A percentile compares a stretch with the other conserved stretches of the same genome.
Evolutionary conservation across 2,329 filamentous ascomycete species (phyloP).

Genomic region (Juglanconis juglandina): DNA sequence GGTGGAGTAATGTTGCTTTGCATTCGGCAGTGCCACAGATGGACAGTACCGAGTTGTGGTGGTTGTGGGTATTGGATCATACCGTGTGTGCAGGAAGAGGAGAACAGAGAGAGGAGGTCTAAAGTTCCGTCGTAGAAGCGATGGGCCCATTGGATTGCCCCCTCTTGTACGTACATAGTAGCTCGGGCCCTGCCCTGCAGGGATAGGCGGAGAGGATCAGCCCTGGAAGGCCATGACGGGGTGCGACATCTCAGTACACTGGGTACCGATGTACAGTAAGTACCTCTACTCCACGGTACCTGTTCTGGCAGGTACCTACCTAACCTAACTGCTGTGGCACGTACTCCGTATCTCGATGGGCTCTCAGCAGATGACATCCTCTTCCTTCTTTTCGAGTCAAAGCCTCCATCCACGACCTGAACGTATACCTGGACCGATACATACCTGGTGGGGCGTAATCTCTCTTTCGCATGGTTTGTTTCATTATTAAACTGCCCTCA

Average conservation of each 20-base stretch:
- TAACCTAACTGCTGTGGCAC: too few relatives aligned
- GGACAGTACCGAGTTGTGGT: too few relatives aligned
- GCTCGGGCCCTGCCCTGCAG: constrained; percentile 1
- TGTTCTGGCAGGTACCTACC: too few relatives aligned
- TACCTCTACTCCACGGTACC: too few relatives aligned
- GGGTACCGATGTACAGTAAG: too few relatives aligned
- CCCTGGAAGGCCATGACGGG: background rate
- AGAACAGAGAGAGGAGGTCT: background rate
- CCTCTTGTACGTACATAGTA: background rate
- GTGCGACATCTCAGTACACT: background rate
- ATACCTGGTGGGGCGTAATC: too few relatives aligned
- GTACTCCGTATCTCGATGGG: too few relatives aligned
- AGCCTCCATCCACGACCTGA: background rate
- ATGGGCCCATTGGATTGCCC: background rate
- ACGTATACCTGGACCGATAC: background rate
- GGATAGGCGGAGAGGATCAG: constrained; percentile 1
- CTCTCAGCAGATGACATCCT: too few relatives aligned
- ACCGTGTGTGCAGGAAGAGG: background rate
- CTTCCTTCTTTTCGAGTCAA: background rate
- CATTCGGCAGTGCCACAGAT: background rate
- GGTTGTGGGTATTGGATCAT: too few relatives aligned
- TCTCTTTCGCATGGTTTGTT: too few relatives aligned
- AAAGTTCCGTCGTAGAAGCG: background rate
- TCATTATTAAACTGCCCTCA: too few relatives aligned
- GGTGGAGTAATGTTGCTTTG: background rate